Evolutionary conservation across 2,329 filamentous ascomycete species (phyloP).

Genomic region (Calonectria henricotiae): DNA sequence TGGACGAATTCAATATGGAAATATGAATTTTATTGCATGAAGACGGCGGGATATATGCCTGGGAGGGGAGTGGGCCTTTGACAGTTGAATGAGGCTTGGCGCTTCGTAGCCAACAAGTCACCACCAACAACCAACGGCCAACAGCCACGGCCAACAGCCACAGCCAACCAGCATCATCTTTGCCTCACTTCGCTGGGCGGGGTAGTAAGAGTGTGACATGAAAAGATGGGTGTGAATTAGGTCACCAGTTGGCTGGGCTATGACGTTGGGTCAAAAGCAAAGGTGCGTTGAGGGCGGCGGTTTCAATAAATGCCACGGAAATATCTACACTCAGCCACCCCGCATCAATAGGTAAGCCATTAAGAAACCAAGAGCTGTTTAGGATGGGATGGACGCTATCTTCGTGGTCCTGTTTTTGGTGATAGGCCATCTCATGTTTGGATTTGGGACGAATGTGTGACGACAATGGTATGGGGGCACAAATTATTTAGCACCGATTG

Average conservation of each 20-base stretch:
- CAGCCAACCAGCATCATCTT: neutral
- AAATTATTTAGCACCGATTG: too few relatives aligned
- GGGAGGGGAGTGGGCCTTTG: too few relatives aligned
- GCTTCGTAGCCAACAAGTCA: neutral
- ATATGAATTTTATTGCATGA: neutral
- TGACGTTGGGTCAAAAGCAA: neutral
- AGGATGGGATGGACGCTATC: too few relatives aligned
- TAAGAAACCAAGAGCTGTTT: neutral
- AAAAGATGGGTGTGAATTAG: neutral
- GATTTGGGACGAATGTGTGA: too few relatives aligned
- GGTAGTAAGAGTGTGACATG: neutral
- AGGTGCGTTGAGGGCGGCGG: neutral
- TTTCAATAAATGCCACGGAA: too few relatives aligned
- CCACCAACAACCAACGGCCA: neutral
- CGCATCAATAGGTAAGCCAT: neutral
- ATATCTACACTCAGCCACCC: neutral
- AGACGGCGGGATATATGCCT: too few relatives aligned
- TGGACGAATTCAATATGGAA: neutral
- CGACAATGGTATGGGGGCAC: too few relatives aligned
- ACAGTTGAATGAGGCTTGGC: too few relatives aligned
- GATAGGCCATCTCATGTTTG: too few relatives aligned
- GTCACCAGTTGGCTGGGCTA: neutral
- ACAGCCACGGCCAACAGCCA: neutral
- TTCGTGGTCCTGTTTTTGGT: too few relatives aligned
- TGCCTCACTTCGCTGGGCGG: neutral